Percentiles rank a stretch among this genome's conserved stretches.
phyloP scores from a whole-genome alignment of 2,329 filamentous ascomycete species.

The Colletotrichum zoysiae region DNA sequence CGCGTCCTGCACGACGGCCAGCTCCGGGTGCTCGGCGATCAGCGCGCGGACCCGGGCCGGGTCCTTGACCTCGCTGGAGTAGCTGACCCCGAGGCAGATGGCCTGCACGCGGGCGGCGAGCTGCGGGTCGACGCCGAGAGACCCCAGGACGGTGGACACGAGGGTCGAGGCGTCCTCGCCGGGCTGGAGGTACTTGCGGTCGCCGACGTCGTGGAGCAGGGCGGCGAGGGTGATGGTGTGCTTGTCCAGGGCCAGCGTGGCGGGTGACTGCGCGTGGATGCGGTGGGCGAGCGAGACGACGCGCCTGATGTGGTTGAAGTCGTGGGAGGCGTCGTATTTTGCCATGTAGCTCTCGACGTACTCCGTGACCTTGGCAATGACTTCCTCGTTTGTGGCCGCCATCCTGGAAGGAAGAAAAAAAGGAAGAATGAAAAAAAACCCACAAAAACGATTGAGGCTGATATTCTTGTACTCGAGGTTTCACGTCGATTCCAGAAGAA shows the following conservation, averaged over 20 bases:
- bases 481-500: not conserved
- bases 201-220: conserved; percentile 89
- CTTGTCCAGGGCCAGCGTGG: conserved; percentile 56
- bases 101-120: conserved; percentile 77
- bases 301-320: conserved; percentile 86
- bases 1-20: conserved; percentile 91
- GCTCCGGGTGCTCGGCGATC: conserved; percentile 76
- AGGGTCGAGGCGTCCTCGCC: conserved; percentile 69
- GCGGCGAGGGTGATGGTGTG: conserved; percentile 76
- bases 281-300: conserved; percentile 79
- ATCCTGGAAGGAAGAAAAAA: not conserved
- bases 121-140: conserved; percentile 65
- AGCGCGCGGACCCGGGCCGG: conserved; percentile 70
- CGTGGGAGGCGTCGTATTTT: conserved; percentile 86
- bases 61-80: conserved; percentile 78
- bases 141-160: conserved; percentile 66
- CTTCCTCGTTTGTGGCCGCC: conserved; percentile 50
- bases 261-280: conserved; percentile 58
- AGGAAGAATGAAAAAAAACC: too few relatives aligned
- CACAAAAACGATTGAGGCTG: not conserved
- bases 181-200: conserved; percentile 80
- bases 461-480: not conserved
- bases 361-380: conserved; percentile 68
- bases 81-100: conserved; percentile 83
- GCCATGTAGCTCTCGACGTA: conserved; percentile 81